These are phyloP conservation scores for Phytophthora crassamura DNA, from an alignment of 352 stramenopile species.

Conservation along the genomic window DNA sequence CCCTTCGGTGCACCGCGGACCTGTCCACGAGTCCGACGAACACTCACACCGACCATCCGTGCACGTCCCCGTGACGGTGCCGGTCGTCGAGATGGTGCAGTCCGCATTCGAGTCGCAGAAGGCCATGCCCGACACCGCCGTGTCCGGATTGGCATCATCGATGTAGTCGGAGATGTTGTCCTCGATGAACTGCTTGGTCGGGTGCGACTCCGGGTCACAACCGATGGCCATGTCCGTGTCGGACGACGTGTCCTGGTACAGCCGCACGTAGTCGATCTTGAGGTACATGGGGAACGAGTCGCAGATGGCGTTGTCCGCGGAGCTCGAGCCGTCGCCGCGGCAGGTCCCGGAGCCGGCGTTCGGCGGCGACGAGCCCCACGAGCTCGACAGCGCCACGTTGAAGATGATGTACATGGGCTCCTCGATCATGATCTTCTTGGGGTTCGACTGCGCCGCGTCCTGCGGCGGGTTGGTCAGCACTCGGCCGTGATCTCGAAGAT, in stretches of 20 bases:
- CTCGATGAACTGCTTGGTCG: no score
- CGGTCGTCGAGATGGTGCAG: slow-evolving; percentile 27
- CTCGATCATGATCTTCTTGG: slow-evolving; percentile 74
- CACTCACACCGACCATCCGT: slow-evolving; percentile 29
- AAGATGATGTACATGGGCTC: slow-evolving; percentile 91
- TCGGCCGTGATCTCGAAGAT: slow-evolving; percentile 21
- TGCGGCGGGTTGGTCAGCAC: slow-evolving; percentile 42
- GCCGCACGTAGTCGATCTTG: slow-evolving; percentile 45
- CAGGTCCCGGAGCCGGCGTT: slow-evolving; percentile 50
- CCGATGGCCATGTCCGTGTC: slow-evolving; percentile 46
- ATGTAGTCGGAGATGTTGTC: slow-evolving; percentile 24
- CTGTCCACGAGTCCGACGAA: slow-evolving; percentile 21
- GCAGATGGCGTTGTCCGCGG: slow-evolving; percentile 41
- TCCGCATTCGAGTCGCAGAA: slow-evolving; percentile 27
- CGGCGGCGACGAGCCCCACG: slow-evolving; percentile 71
- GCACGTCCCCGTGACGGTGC: slow-evolving; percentile 24
- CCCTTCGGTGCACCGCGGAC: slow-evolving; percentile 21
- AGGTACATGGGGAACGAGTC: slow-evolving; percentile 60
- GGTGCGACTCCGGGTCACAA: slow-evolving; percentile 35
- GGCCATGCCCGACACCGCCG: slow-evolving; percentile 10
- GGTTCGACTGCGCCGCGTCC: slow-evolving; percentile 53
- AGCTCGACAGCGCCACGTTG: no score
- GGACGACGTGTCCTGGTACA: slow-evolving; percentile 37
- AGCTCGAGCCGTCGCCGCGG: slow-evolving; percentile 35
- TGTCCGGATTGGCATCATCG: slow-evolving; percentile 22